A percentile compares a stretch with the other conserved stretches of the same genome.
phyloP scores from a whole-genome alignment of 108 stramenopile genomes.

The Mayamaea pseudoterrestris region DNA sequence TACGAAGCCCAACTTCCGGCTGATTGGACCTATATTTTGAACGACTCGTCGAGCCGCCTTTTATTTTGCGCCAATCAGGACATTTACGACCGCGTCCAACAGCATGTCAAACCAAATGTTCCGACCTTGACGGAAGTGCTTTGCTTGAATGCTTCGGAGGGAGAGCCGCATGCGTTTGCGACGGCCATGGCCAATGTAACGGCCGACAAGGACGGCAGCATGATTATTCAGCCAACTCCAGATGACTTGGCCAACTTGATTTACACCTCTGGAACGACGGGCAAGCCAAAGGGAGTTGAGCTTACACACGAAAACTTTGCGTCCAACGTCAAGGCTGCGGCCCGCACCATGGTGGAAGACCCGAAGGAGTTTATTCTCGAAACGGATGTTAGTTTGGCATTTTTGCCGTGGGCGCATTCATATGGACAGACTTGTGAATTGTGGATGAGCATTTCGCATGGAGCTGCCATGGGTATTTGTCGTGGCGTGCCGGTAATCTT shows the following conservation, averaged over 20 bases:
- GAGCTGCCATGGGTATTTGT: conserved; percentile 78
- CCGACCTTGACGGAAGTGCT: conserved; percentile 53
- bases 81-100: conserved; percentile 54
- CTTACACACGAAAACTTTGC: conserved; percentile 81
- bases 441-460: conserved; percentile 74
- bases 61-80: conserved; percentile 75
- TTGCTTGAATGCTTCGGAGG: conserved; percentile 59
- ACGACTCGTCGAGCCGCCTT: conserved; percentile 67
- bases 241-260: conserved; percentile 89
- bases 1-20: conserved; percentile 91
- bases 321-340: conserved; percentile 66
- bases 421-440: conserved; percentile 90
- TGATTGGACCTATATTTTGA: conserved; percentile 91
- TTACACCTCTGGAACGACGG: conserved; percentile 95
- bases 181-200: conserved; percentile 36
- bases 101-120: conserved; percentile 55
- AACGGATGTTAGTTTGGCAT: conserved; percentile 69
- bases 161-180: conserved; percentile 61
- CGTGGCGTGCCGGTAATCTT: conserved; percentile 65
- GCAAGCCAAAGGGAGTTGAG: conserved; percentile 90
- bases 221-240: conserved; percentile 37
- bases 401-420: conserved; percentile 94
- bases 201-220: conserved; percentile 16
- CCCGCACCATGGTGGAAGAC: conserved; percentile 52
- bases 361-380: conserved; percentile 54